A percentile compares a stretch with the other conserved stretches of the same genome.
These are phyloP conservation scores for Cercophora sp. DNA, from an alignment of 495 filamentous ascomycete genomes.

Conservation along the genomic window DNA sequence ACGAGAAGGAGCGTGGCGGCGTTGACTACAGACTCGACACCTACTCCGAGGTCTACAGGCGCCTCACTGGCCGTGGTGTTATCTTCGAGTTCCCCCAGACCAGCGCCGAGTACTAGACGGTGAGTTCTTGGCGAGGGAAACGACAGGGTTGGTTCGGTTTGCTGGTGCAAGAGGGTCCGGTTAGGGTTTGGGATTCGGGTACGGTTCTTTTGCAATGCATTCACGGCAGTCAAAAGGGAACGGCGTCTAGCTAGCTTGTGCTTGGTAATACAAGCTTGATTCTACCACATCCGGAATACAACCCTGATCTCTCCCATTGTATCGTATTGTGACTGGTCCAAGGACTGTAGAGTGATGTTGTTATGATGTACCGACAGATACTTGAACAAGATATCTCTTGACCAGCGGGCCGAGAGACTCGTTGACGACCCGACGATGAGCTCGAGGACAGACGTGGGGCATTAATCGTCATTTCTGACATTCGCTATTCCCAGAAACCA, in stretches of 20 bases:
- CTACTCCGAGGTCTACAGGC: slow-evolving; percentile 97
- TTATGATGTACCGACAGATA: too few species aligned
- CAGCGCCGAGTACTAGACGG: slow-evolving; percentile 70
- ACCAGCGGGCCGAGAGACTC: too few species aligned
- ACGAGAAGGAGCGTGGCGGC: slow-evolving; percentile 99
- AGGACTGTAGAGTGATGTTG: too few species aligned
- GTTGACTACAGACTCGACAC: slow-evolving; percentile 99
- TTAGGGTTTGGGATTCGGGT: slow-evolving; percentile 32
- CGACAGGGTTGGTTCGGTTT: slow-evolving; percentile 22
- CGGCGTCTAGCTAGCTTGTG: slow-evolving; percentile 39
- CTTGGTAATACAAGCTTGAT: slow-evolving; percentile 29
- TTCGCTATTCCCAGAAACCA: too few species aligned
- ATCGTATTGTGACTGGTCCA: too few species aligned
- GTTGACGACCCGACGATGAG: too few species aligned
- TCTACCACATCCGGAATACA: slow-evolving; percentile 13
- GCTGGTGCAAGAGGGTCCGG: slow-evolving; percentile 23
- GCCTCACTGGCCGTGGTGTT: slow-evolving; percentile 88
- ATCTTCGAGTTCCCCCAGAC: slow-evolving; percentile 96
- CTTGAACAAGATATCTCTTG: too few species aligned
- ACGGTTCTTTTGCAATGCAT: slow-evolving; percentile 28
- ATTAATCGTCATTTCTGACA: too few species aligned
- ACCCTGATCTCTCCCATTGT: too few species aligned
- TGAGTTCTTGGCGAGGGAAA: not conserved
- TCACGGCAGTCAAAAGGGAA: slow-evolving; percentile 32
- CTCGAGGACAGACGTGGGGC: too few species aligned